Base-by-base conservation (phyloP, 352 stramenopile species). In the Globisporangium solare region DNA sequence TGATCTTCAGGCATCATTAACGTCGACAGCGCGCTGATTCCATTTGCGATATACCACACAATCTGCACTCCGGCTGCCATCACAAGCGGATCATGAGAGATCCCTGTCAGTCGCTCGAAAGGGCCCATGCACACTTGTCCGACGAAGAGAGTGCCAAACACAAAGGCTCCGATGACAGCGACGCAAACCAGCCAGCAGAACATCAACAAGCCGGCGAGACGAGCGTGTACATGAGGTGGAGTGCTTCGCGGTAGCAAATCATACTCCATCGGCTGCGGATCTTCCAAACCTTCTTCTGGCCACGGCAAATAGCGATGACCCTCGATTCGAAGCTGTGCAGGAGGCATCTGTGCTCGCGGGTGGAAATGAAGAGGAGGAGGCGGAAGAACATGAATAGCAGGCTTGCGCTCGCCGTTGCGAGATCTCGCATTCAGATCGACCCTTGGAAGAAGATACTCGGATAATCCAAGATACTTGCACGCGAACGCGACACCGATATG, bases 321-420 rank as follows among this genome's bases (percentile, higher is more conserved):
- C 51, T 88, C 64, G 15, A 92, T 66, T 32, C 77, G 78, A 15
- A 92, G 61, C 50, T 92, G 68, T n/a, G 86, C 77, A 39, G 83
- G 74, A 20, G 81, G 85, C 21, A 88, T 57, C 24, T 84, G 76
- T 0, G 79, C 77, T 2, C 79, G 77, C 45, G 81, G 85, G 48
- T 95, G 83, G 47, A 95, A 95, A 40, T 91, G 81, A 6, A 95
- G 70, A 42, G 85, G 85, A 6, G 85, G 85, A 18, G 84, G 81
- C 0, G 72, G 66, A 8, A 95, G 60, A 17, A 93, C 74, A 8
- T 79, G 47, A 17, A 78, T 49, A 17, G 57, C 70, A 10, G 63
- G 66, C 47, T 70, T 67, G 3, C 53, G 61, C 17, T 70, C 64
- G 56, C 67, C 61, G 39, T 10, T 57, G 60, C 24, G 52, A 24